These are phyloP conservation scores for Hirsutella minnesotensis DNA, from an alignment of 2,329 filamentous ascomycete genomes.

Conservation along the genomic window DNA sequence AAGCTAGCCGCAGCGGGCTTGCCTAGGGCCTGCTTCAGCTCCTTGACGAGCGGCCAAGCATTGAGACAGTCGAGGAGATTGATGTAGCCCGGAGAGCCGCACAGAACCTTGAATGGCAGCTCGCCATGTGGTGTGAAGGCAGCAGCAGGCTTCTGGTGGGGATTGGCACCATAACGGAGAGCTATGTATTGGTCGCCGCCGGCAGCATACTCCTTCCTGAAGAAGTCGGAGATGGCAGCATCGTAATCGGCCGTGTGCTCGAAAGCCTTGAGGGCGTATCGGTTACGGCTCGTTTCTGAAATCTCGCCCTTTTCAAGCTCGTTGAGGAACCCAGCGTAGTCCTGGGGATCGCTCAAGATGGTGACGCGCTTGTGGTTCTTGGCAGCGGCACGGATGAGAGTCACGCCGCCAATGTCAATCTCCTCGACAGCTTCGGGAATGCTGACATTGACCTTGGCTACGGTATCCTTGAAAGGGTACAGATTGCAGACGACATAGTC, in stretches of 20 bases:
- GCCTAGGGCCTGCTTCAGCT: conserved; percentile 79
- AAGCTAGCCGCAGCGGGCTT: conserved; percentile 91
- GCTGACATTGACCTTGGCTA: conserved; percentile 93
- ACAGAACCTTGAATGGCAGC: conserved; percentile 89
- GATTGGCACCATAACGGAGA: conserved; percentile 92
- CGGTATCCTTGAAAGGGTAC: conserved; percentile 97
- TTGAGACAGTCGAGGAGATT: conserved; percentile 95
- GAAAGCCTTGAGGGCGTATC: conserved; percentile 93
- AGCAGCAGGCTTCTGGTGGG: conserved; percentile 92
- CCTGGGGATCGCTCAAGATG: conserved; percentile 84
- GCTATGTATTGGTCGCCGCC: conserved; percentile 73
- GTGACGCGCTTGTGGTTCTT: conserved; percentile 97
- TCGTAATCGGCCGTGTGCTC: conserved; percentile 98
- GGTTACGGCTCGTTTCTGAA: conserved; percentile 71
- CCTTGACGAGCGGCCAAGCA: conserved; percentile 93
- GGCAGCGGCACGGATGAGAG: conserved; percentile 86
- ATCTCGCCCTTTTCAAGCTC: conserved; percentile 84
- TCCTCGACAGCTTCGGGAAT: conserved; percentile 96
- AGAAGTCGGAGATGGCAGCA: conserved; percentile 87
- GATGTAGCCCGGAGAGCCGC: conserved; percentile 88
- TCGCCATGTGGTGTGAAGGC: conserved; percentile 62
- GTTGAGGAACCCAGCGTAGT: conserved; percentile 88
- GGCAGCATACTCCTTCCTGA: conserved; percentile 90
- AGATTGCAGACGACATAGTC: conserved; percentile 97
- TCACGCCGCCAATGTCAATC: conserved; percentile 97